Evolutionary conservation across 371 early-diverging fungal genomes (phyloP).

Genomic region (Capillidium rhysosporum): DNA sequence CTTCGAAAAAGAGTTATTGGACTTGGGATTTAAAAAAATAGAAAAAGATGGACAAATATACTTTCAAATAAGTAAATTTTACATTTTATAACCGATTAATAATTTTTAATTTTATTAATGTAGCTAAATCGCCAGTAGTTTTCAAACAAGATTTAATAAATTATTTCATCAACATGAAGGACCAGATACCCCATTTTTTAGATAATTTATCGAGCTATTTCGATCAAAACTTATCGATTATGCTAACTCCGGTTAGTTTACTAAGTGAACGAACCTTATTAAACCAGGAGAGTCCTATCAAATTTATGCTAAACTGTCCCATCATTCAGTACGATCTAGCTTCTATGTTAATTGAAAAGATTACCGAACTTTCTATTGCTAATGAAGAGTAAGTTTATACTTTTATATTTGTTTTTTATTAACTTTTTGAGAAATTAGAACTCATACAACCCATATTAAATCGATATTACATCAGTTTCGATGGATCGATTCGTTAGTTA

Average conservation of each 20-base stretch:
- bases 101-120: no score
- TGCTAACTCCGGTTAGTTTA: not conserved
- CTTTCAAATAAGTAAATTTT: no score
- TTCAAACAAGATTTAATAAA: no score
- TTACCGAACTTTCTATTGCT: not conserved
- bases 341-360: not conserved
- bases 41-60: no score
- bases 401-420: not conserved
- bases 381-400: not conserved
- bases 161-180: no score
- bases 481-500: not conserved
- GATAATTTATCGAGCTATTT: no score
- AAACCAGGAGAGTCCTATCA: not conserved
- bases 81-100: no score
- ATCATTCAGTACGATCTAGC: not conserved
- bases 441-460: not conserved
- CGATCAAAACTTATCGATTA: no score
- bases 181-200: no score
- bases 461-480: conserved; percentile 5
- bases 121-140: no score
- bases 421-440: not conserved
- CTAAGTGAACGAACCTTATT: not conserved
- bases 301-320: not conserved
- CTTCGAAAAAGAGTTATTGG: no score
- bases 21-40: no score